These are phyloP conservation scores for Diddensiella santjacobensis DNA, from an alignment of 805 yeast genomes.

Conservation along the genomic window DNA sequence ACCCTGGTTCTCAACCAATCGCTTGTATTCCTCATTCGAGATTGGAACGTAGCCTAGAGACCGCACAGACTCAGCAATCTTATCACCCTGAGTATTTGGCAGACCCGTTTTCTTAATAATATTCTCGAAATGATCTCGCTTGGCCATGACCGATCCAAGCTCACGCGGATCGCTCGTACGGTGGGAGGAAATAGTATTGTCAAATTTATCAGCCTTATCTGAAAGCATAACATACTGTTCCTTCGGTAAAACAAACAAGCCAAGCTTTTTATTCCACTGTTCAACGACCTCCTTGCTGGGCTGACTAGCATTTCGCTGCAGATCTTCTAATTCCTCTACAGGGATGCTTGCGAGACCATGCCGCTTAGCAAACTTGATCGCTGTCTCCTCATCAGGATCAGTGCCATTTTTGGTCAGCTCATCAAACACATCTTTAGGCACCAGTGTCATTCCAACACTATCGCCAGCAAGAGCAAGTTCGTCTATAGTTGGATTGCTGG, in stretches of 20 bases:
- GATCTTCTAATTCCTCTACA: conserved; percentile 19
- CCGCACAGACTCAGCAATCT: conserved; percentile 30
- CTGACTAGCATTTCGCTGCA: conserved; percentile 27
- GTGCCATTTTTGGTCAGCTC: conserved; percentile 23
- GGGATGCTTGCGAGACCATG: conserved; percentile 21
- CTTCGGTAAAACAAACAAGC: conserved; percentile 27
- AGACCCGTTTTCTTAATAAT: conserved; percentile 23
- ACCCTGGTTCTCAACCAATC: conserved; percentile 29
- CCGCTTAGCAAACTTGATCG: conserved; percentile 15
- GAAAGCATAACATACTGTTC: conserved; percentile 14
- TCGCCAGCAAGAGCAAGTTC: conserved; percentile 20
- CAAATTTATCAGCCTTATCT: conserved; percentile 22
- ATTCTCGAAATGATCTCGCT: conserved; percentile 31
- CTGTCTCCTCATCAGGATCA: conserved; percentile 21
- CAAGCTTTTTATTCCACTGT: conserved; percentile 26
- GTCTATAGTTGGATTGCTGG: conserved; percentile 18
- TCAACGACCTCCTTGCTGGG: conserved; percentile 26
- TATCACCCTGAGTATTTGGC: conserved; percentile 21
- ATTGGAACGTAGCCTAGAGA: conserved; percentile 35
- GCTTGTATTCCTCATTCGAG: conserved; percentile 35
- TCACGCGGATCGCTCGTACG: conserved; percentile 14
- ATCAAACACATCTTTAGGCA: conserved; percentile 22
- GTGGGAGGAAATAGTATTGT: not conserved
- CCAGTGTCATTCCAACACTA: conserved; percentile 16
- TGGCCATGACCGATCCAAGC: conserved; percentile 27